Conservation (phyloP, 768 basidiomycete genomes). For the Suillus occidentalis region DNA sequence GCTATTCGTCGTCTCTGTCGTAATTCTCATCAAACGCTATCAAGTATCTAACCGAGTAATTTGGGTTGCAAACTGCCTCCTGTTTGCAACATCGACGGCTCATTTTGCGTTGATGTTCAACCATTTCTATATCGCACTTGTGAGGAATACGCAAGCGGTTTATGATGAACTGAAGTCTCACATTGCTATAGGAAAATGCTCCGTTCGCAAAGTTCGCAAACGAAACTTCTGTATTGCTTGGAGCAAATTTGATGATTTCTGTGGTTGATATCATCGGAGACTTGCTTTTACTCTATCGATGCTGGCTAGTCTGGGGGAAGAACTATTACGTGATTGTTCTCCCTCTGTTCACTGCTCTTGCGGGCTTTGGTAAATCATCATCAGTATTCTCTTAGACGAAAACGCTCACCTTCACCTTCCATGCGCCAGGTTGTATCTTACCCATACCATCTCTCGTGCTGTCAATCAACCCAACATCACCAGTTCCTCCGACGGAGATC, state of each 20-base stretch:
- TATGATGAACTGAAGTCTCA: neutral
- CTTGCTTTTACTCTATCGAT: constrained; percentile 32
- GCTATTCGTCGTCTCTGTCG: constrained; percentile 17
- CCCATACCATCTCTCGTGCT: neutral
- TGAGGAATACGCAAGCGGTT: constrained; percentile 12
- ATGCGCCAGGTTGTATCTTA: neutral
- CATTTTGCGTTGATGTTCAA: constrained; percentile 23
- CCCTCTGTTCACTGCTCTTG: constrained; percentile 27
- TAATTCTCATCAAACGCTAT: constrained; percentile 13
- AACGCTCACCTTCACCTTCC: neutral
- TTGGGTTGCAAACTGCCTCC: constrained; percentile 14
- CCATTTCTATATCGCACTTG: constrained; percentile 21
- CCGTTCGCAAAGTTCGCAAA: constrained; percentile 19
- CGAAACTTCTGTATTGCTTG: constrained; percentile 21
- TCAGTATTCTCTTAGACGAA: neutral
- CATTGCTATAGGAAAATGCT: constrained; percentile 10
- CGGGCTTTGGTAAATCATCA: constrained; percentile 25
- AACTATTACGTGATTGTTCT: constrained; percentile 29
- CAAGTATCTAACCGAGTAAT: constrained; percentile 4
- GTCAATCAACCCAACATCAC: neutral
- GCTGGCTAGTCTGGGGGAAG: constrained; percentile 32
- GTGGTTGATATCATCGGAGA: constrained; percentile 26
- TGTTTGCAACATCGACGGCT: constrained; percentile 19
- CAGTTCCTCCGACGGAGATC: constrained; percentile 22
- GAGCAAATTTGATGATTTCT: constrained; percentile 27